Conservation (phyloP, 1,284 basidiomycete species). For the Ustilago hordei region DNA sequence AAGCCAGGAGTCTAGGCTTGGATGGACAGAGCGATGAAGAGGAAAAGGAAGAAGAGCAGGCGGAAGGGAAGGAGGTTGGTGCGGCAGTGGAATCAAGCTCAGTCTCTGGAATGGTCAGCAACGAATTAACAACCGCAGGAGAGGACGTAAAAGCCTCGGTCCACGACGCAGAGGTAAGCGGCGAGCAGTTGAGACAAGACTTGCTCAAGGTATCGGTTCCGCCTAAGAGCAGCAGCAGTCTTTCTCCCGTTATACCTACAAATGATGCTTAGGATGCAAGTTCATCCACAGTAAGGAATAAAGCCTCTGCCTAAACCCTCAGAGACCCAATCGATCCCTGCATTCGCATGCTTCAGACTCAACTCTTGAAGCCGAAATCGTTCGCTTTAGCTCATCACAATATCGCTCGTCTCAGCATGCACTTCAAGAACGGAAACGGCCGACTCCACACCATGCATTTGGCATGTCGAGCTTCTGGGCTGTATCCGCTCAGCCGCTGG, state of each 20-base stretch:
- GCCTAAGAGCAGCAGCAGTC: constrained; percentile 19
- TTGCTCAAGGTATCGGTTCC: constrained; percentile 44
- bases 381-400: no score
- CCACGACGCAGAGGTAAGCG: constrained; percentile 34
- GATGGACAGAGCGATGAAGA: constrained; percentile 28
- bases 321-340: no score
- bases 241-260: neutral
- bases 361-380: no score
- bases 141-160: constrained; percentile 7
- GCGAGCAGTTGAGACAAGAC: constrained; percentile 58
- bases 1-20: constrained; percentile 45
- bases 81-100: neutral
- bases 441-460: neutral
- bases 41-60: constrained; percentile 8
- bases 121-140: neutral
- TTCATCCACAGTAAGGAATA: neutral
- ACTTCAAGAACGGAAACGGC: neutral
- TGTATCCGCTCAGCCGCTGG: neutral
- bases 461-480: neutral
- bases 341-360: no score
- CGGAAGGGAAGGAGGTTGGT: neutral
- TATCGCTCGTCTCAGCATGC: neutral
- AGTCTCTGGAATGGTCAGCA: neutral
- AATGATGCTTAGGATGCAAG: neutral
- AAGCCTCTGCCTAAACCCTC: no score